Percentiles rank a stretch among this genome's conserved stretches.
Conservation (phyloP, 805 yeast species). For the Clavispora vitiphila region DNA sequence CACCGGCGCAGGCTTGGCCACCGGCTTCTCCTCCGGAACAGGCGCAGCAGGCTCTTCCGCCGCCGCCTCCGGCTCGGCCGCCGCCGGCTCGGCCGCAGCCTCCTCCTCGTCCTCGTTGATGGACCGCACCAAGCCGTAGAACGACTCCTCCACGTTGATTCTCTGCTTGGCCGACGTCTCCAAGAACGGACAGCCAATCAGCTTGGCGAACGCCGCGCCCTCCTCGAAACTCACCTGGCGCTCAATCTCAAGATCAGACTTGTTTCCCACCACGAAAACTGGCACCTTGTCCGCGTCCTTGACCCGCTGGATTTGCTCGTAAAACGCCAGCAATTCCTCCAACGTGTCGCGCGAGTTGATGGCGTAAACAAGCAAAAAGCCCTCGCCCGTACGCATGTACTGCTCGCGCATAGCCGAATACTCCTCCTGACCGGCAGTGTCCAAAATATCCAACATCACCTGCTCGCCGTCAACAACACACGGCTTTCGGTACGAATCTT, state of each 20-base stretch:
- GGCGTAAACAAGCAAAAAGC: conserved; percentile 82
- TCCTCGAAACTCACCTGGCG: conserved; percentile 71
- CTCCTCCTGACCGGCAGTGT: conserved; percentile 98
- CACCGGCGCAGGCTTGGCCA: conserved; percentile 2
- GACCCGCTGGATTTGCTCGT: conserved; percentile 72
- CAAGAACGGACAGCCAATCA: conserved; percentile 67
- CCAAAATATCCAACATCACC: conserved; percentile 66
- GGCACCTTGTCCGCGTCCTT: conserved; percentile 76
- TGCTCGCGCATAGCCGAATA: conserved; percentile 83
- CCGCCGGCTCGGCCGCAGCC: conserved; percentile 1
- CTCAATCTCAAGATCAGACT: conserved; percentile 68
- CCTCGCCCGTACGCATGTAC: conserved; percentile 95
- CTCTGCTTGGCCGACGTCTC: conserved; percentile 94
- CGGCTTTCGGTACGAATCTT: conserved; percentile 84
- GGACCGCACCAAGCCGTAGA: conserved; percentile 60
- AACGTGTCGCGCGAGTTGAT: conserved; percentile 82
- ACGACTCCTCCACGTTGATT: conserved; percentile 82
- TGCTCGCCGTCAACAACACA: conserved; percentile 77
- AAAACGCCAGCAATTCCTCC: conserved; percentile 75
- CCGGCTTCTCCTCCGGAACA: conserved; percentile 8
- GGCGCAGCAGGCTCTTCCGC: conserved; percentile 3
- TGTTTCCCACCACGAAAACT: conserved; percentile 72
- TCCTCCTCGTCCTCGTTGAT: conserved; percentile 28
- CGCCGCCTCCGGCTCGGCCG: conserved; percentile 2
- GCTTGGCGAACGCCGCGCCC: conserved; percentile 56